These are phyloP conservation scores for Ophiostoma perfectum DNA, from an alignment of 2,329 filamentous ascomycete species.

Conservation along the genomic window DNA sequence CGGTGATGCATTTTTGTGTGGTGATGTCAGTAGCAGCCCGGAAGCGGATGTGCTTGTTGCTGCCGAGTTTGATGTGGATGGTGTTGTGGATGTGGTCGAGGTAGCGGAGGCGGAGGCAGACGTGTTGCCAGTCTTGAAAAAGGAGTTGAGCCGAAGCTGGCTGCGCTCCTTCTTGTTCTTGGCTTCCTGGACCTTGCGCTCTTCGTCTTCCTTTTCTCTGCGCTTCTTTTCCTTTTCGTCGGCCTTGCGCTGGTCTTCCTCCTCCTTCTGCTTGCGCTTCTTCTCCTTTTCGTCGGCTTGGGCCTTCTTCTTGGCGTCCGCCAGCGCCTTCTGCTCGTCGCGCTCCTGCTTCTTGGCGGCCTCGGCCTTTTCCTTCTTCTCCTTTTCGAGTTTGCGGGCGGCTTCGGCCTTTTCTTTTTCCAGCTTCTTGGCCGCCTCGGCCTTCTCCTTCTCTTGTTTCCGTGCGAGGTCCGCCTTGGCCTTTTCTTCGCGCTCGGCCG, in stretches of 20 bases:
- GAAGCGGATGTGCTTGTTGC: constrained; percentile 9
- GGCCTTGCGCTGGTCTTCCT: constrained; percentile 31
- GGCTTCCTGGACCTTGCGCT: constrained; percentile 38
- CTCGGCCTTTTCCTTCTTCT: constrained; percentile 30
- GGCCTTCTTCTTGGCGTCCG: constrained; percentile 36
- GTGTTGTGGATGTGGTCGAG: constrained; percentile 1
- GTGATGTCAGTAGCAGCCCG: constrained; percentile 2
- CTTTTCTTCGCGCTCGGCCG: constrained; percentile 37
- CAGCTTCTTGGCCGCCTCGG: constrained; percentile 28
- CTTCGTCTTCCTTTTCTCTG: constrained; percentile 49
- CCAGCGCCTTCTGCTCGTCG: constrained; percentile 37
- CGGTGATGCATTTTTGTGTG: not conserved
- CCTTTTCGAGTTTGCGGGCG: constrained; percentile 32
- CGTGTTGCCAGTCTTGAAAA: constrained; percentile 38
- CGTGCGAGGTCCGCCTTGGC: constrained; percentile 37
- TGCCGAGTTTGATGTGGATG: constrained; percentile 22
- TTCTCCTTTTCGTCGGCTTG: constrained; percentile 32
- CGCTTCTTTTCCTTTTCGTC: constrained; percentile 44
- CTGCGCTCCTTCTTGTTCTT: constrained; percentile 48
- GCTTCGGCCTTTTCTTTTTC: constrained; percentile 35
- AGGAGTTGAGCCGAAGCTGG: constrained; percentile 43
- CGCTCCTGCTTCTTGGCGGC: constrained; percentile 30
- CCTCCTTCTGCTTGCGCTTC: constrained; percentile 39
- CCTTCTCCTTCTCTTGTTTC: constrained; percentile 34
- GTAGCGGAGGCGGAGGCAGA: not conserved